Evolutionary conservation across 139 green algal genomes (phyloP).

Genomic region (Micromonas commoda): DNA sequence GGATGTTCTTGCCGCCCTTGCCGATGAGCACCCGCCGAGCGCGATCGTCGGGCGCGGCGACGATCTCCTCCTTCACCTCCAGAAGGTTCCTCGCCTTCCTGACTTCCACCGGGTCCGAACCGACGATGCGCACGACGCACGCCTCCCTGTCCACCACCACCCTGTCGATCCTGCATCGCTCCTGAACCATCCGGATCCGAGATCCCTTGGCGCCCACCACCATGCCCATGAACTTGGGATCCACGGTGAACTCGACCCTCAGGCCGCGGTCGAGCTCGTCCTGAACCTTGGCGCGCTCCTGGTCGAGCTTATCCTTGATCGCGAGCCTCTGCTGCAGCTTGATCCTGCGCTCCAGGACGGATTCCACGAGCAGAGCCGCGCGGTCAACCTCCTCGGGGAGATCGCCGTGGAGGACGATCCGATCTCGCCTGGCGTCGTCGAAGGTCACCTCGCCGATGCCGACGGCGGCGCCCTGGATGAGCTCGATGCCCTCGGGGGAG

Average conservation of each 20-base stretch:
- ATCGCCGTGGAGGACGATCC: not conserved
- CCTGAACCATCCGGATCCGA: not conserved
- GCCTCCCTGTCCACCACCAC: constrained; percentile 7
- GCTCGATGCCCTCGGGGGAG: too few species aligned
- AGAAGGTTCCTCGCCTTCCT: not conserved
- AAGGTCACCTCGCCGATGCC: too few species aligned
- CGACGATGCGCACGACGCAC: constrained; percentile 15
- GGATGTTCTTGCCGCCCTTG: constrained; percentile 3
- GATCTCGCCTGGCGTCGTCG: too few species aligned
- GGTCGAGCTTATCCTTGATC: not conserved
- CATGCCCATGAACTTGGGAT: not conserved
- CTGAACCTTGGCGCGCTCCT: constrained; percentile 1
- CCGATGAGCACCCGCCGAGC: not conserved
- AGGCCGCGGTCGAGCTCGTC: constrained; percentile 14
- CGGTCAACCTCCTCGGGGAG: not conserved
- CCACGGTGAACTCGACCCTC: constrained; percentile 9
- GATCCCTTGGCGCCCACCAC: not conserved
- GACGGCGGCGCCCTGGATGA: too few species aligned
- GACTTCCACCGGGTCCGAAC: not conserved
- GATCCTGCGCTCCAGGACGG: not conserved
- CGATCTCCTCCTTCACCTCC: not conserved
- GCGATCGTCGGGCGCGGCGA: not conserved
- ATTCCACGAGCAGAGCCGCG: constrained; percentile 1
- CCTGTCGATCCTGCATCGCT: not conserved
- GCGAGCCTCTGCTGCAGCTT: not conserved